Evolutionary conservation across 2,329 filamentous ascomycete species (phyloP).

Genomic region (Helicocarpus griseus): DNA sequence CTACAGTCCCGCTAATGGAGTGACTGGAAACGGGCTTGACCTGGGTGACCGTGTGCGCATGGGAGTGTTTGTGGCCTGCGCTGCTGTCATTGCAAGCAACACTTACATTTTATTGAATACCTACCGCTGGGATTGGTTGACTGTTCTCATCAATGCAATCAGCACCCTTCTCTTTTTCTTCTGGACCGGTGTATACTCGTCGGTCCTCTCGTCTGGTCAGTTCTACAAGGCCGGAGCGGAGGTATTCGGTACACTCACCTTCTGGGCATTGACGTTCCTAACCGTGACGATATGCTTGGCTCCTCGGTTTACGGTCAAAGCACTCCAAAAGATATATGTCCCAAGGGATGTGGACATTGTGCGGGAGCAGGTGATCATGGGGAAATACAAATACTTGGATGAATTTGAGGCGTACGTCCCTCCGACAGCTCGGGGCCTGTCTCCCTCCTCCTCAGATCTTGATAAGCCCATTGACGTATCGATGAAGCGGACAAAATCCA

Average conservation of each 20-base stretch:
- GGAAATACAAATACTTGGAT: conserved; percentile 68
- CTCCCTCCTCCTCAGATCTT: conserved; percentile 31
- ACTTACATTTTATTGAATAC: conserved; percentile 91
- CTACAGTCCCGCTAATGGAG: conserved; percentile 58
- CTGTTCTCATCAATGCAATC: conserved; percentile 68
- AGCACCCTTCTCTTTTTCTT: conserved; percentile 85
- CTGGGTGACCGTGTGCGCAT: conserved; percentile 74
- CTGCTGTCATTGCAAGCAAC: conserved; percentile 81
- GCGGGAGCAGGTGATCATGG: conserved; percentile 77
- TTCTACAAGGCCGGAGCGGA: conserved; percentile 73
- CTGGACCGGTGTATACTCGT: conserved; percentile 86
- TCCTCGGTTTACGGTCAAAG: conserved; percentile 78
- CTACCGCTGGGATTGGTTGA: conserved; percentile 97
- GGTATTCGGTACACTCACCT: conserved; percentile 70
- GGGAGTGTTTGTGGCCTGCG: conserved; percentile 76
- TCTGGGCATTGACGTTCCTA: conserved; percentile 77
- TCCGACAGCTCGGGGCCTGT: conserved; percentile 27
- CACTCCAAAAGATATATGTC: conserved; percentile 85
- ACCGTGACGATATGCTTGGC: conserved; percentile 74
- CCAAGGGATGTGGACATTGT: conserved; percentile 92
- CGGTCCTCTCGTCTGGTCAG: conserved; percentile 45
- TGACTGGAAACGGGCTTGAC: conserved; percentile 62
- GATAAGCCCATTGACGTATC: conserved; percentile 44
- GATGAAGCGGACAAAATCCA: conserved; percentile 48
- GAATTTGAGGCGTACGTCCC: conserved; percentile 43